These are phyloP conservation scores for Arabidopsis arenosa DNA, from an alignment of 345 rosid species.

Conservation along the genomic window DNA sequence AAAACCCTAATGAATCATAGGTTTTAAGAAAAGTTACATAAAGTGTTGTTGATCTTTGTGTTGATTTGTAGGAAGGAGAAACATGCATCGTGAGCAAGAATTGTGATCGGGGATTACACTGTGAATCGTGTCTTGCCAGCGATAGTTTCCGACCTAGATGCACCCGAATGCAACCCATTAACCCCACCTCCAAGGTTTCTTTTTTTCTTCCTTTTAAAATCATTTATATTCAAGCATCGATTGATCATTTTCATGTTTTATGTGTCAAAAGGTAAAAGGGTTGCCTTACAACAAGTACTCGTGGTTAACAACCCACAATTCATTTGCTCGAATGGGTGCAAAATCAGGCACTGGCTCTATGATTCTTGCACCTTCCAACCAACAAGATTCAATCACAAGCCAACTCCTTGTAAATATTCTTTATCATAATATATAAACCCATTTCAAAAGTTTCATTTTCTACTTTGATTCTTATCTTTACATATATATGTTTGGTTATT, in stretches of 20 bases:
- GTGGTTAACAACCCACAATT: constrained; percentile 94
- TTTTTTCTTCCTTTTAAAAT: not conserved
- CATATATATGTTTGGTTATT: constrained; percentile 27
- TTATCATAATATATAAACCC: constrained; percentile 8
- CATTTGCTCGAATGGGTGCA: constrained; percentile 60
- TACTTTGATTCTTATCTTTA: constrained; percentile 4
- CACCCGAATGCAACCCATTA: constrained; percentile 62
- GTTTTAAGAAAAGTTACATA: not conserved
- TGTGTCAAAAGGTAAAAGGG: constrained; percentile 51
- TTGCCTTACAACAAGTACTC: constrained; percentile 87
- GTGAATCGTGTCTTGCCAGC: constrained; percentile 69
- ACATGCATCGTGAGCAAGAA: constrained; percentile 57
- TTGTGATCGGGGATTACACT: constrained; percentile 74
- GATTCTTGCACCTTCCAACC: constrained; percentile 70
- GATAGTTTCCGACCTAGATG: constrained; percentile 79
- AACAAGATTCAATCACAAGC: constrained; percentile 76
- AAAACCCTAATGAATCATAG: not conserved
- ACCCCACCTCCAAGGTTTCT: constrained; percentile 64
- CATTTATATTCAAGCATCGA: not conserved
- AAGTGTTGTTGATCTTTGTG: constrained; percentile 12
- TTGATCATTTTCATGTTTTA: not conserved
- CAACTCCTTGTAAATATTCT: constrained; percentile 69
- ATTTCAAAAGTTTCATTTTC: not conserved
- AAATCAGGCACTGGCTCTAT: constrained; percentile 65
- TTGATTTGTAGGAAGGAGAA: constrained; percentile 68